phyloP scores from a whole-genome alignment of 2,329 filamentous ascomycete species.

The Ascocoryne sarcoides region DNA sequence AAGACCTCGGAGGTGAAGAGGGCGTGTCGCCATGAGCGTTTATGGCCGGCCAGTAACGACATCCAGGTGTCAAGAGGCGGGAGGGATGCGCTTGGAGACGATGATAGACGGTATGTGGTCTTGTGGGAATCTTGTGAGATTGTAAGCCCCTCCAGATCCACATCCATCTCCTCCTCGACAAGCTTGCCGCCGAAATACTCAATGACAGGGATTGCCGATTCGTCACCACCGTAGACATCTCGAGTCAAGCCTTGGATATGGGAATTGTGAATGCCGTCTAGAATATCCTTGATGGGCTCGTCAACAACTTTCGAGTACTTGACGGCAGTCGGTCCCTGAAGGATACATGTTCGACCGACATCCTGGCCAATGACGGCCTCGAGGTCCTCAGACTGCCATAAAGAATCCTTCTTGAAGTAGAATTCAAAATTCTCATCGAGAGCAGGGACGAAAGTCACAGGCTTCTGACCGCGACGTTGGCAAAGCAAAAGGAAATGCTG shows the following conservation, averaged over 20 bases:
- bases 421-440: slow-evolving; percentile 97
- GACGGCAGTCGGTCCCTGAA: slow-evolving; percentile 88
- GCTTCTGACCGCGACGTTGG: slow-evolving; percentile 88
- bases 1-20: slow-evolving; percentile 90
- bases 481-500: slow-evolving; percentile 94
- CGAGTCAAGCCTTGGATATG: slow-evolving; percentile 74
- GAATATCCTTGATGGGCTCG: slow-evolving; percentile 89
- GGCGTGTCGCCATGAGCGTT: slow-evolving; percentile 88
- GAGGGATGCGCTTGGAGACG: slow-evolving; percentile 62
- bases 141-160: slow-evolving; percentile 78
- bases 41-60: slow-evolving; percentile 73
- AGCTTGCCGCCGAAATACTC: slow-evolving; percentile 95
- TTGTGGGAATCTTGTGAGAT: slow-evolving; percentile 72
- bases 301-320: slow-evolving; percentile 85
- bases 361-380: slow-evolving; percentile 94
- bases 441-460: slow-evolving; percentile 89
- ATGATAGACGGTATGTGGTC: slow-evolving; percentile 75
- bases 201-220: slow-evolving; percentile 67
- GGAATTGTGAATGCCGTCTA: slow-evolving; percentile 79
- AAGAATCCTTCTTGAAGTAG: slow-evolving; percentile 99
- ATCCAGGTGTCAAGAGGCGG: slow-evolving; percentile 80
- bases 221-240: slow-evolving; percentile 72
- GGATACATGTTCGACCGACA: slow-evolving; percentile 89
- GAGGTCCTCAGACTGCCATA: slow-evolving; percentile 98
- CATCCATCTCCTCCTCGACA: slow-evolving; percentile 59